Conservation (phyloP, 2,329 filamentous ascomycete genomes). For the Penicillium nordicum region DNA sequence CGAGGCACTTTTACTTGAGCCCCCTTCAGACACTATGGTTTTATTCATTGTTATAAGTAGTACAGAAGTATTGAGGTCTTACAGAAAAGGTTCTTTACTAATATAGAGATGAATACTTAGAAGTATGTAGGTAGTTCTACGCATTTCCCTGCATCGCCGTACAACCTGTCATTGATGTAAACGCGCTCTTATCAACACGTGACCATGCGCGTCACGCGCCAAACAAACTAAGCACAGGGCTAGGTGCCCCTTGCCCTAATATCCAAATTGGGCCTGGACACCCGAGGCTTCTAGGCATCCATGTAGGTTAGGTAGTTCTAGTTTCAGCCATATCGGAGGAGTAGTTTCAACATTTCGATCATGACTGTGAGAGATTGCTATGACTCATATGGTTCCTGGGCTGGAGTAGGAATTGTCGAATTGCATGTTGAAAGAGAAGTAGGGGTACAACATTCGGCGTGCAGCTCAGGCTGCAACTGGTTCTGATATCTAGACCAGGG, state of each 20-base stretch:
- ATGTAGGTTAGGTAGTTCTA: too few species aligned
- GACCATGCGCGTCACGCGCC: not conserved
- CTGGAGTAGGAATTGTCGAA: not conserved
- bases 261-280: not conserved
- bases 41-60: not conserved
- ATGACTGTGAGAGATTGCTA: not conserved
- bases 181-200: constrained; percentile 5
- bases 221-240: not conserved
- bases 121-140: not conserved
- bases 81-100: not conserved
- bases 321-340: not conserved
- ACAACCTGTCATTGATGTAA: not conserved
- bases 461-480: not conserved
- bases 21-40: not conserved
- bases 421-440: not conserved
- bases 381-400: not conserved
- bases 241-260: not conserved
- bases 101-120: not conserved
- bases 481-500: not conserved
- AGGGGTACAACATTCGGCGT: not conserved
- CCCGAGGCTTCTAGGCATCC: not conserved
- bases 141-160: not conserved
- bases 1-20: not conserved
- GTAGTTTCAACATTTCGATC: not conserved
- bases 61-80: not conserved